Evolutionary conservation across 805 yeast species (phyloP).

Genomic region (Pichia scutulata): DNA sequence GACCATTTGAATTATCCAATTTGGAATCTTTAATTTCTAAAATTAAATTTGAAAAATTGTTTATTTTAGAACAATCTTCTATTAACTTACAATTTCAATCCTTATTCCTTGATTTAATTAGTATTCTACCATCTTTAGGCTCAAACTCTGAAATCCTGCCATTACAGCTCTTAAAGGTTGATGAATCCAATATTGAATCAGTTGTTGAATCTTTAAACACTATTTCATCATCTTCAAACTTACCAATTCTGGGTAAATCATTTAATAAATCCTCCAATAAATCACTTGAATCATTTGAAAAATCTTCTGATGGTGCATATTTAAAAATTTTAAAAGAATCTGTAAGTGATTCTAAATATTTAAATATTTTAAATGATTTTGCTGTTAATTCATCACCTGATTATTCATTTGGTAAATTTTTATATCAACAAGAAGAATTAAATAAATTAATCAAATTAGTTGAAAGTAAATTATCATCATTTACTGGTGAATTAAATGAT

Average conservation of each 20-base stretch:
- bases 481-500: conserved; percentile 45
- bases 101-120: conserved; percentile 67
- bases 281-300: conserved; percentile 31
- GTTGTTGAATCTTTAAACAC: conserved; percentile 41
- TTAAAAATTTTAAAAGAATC: conserved; percentile 66
- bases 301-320: conserved; percentile 71
- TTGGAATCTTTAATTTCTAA: conserved; percentile 38
- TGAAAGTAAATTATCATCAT: conserved; percentile 35
- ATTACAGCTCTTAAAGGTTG: conserved; percentile 42
- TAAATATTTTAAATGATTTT: conserved; percentile 46
- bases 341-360: conserved; percentile 26
- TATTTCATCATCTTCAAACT: conserved; percentile 41
- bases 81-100: conserved; percentile 28
- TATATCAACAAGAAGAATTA: conserved; percentile 49
- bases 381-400: conserved; percentile 67
- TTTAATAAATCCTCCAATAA: conserved; percentile 20
- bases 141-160: conserved; percentile 42
- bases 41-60: conserved; percentile 43
- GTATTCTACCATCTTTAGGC: conserved; percentile 41
- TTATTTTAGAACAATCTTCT: conserved; percentile 61
- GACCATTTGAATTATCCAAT: conserved; percentile 60
- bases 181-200: conserved; percentile 32
- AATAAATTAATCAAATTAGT: conserved; percentile 38
- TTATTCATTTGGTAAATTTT: conserved; percentile 74
- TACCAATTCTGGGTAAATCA: conserved; percentile 52